Percentiles rank a stretch among this genome's conserved stretches.
phyloP scores from a whole-genome alignment of 1,139 yeast species.

The Suhomyces bokatorum region DNA sequence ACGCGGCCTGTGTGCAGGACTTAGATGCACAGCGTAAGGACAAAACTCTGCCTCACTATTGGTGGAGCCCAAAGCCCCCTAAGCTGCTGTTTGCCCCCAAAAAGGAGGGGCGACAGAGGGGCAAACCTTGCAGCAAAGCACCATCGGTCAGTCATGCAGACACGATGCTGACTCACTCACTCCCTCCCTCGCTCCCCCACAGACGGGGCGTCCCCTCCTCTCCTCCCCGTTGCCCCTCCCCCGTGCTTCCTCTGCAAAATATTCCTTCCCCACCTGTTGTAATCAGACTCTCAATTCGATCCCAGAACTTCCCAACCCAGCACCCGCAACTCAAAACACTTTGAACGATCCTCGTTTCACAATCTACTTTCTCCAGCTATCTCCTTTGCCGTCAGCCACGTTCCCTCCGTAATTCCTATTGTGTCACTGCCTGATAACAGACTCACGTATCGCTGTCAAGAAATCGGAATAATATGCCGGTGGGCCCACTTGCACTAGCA shows the following conservation, averaged over 20 bases:
- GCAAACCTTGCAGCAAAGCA: background rate
- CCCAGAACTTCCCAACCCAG: background rate
- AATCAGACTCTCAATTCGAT: too few species aligned
- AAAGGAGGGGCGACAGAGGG: background rate
- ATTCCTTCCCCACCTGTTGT: too few species aligned
- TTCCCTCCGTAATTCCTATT: background rate
- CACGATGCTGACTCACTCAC: too few species aligned
- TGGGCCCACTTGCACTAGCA: background rate
- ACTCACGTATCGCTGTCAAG: background rate
- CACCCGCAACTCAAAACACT: too few species aligned
- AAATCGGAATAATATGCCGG: background rate
- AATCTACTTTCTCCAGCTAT: background rate
- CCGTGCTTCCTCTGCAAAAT: too few species aligned
- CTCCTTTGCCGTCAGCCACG: background rate
- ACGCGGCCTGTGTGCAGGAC: constrained; percentile 2
- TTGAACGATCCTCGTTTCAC: background rate
- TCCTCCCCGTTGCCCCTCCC: too few species aligned
- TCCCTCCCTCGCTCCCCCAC: too few species aligned
- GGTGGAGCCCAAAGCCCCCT: constrained; percentile 9
- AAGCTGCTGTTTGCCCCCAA: constrained; percentile 2
- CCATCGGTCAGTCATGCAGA: too few species aligned
- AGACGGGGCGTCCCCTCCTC: too few species aligned
- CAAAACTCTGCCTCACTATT: constrained; percentile 6
- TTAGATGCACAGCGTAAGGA: background rate
- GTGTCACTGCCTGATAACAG: background rate